Percentiles rank a stretch among this genome's conserved stretches.
Conservation (phyloP, 192 early-diverging fungal species). For the Cetraspora pellucida region DNA sequence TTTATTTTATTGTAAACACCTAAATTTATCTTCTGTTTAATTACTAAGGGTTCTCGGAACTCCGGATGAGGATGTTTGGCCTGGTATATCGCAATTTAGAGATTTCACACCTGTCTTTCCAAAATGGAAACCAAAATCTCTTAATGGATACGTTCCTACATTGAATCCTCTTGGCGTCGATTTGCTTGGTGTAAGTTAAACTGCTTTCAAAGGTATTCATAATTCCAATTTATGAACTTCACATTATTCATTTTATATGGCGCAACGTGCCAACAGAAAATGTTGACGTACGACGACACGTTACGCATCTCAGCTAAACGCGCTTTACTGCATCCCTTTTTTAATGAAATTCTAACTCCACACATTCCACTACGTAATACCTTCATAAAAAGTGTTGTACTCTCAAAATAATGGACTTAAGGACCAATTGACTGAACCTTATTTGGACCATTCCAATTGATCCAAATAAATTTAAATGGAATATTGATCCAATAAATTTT, state of each 20-base stretch:
- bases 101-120: slow-evolving; percentile 58
- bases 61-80: slow-evolving; percentile 69
- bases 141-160: slow-evolving; percentile 67
- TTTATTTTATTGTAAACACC: slow-evolving; percentile 35
- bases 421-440: too few species aligned
- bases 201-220: not conserved
- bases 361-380: too few species aligned
- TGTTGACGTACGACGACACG: slow-evolving; percentile 78
- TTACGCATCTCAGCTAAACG: slow-evolving; percentile 83
- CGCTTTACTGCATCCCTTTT: slow-evolving; percentile 35
- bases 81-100: slow-evolving; percentile 50
- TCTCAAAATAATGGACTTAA: too few species aligned
- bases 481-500: too few species aligned
- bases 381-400: too few species aligned
- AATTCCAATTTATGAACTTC: not conserved
- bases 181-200: slow-evolving; percentile 45
- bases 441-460: too few species aligned
- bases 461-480: too few species aligned
- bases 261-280: slow-evolving; percentile 35
- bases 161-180: slow-evolving; percentile 69
- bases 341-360: too few species aligned
- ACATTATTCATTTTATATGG: slow-evolving; percentile 22
- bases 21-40: slow-evolving; percentile 78
- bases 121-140: slow-evolving; percentile 57
- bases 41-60: slow-evolving; percentile 63